Evolutionary conservation across 2,329 filamentous ascomycete species (phyloP).

Genomic region (Grosmannia clavigera): DNA sequence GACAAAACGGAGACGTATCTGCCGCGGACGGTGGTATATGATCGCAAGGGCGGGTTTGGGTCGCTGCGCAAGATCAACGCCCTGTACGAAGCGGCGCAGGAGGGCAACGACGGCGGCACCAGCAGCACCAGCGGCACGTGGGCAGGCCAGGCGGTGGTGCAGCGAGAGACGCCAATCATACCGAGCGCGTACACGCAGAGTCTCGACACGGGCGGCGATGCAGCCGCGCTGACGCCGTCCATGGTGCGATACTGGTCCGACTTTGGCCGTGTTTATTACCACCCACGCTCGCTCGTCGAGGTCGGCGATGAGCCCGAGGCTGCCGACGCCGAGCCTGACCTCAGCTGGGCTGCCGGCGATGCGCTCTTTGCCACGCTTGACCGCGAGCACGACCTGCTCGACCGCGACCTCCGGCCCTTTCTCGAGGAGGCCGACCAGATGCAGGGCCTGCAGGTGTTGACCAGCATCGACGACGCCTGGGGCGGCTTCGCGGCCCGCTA

Average conservation of each 20-base stretch:
- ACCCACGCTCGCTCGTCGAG: slow-evolving; percentile 77
- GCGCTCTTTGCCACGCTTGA: slow-evolving; percentile 64
- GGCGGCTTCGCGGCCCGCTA: slow-evolving; percentile 64
- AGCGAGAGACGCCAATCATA: slow-evolving; percentile 54
- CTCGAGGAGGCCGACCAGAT: slow-evolving; percentile 87
- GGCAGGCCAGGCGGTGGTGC: slow-evolving; percentile 55
- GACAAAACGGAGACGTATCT: slow-evolving; percentile 87
- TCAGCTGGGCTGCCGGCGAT: slow-evolving; percentile 53
- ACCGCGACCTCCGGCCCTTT: slow-evolving; percentile 81
- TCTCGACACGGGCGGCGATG: slow-evolving; percentile 57
- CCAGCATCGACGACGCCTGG: slow-evolving; percentile 67
- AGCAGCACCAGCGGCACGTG: neutral
- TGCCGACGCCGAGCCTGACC: neutral
- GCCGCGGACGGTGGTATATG: slow-evolving; percentile 84
- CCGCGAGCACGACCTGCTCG: slow-evolving; percentile 72
- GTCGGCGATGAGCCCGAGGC: slow-evolving; percentile 26
- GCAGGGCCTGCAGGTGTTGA: slow-evolving; percentile 72
- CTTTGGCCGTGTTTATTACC: slow-evolving; percentile 84
- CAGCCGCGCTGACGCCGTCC: slow-evolving; percentile 50
- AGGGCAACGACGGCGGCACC: neutral
- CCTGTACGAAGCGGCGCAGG: slow-evolving; percentile 54
- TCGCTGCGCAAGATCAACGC: slow-evolving; percentile 78
- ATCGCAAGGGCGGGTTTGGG: slow-evolving; percentile 88
- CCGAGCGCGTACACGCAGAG: slow-evolving; percentile 67
- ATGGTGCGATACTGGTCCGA: slow-evolving; percentile 94